A percentile compares a stretch with the other conserved stretches of the same genome.
phyloP scores from a whole-genome alignment of 2,329 filamentous ascomycete genomes.

The Colletotrichum zoysiae region DNA sequence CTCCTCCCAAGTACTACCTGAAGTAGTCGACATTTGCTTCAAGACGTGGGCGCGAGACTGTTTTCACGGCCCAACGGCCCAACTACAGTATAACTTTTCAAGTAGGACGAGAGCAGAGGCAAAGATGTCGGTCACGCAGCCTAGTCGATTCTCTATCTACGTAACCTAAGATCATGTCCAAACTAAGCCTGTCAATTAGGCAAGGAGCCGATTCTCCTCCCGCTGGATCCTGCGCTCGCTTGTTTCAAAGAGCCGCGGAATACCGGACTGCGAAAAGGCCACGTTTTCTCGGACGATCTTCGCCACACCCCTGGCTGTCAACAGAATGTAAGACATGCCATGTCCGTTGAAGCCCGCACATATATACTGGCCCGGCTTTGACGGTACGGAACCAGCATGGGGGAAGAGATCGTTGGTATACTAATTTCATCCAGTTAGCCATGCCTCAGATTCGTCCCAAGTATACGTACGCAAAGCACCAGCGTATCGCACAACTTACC shows the following conservation, averaged over 20 bases:
- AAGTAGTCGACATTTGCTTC: not conserved
- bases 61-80: not conserved
- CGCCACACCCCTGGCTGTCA: constrained; percentile 55
- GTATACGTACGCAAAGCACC: not conserved
- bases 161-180: not conserved
- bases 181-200: not conserved
- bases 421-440: constrained; percentile 53
- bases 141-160: not conserved
- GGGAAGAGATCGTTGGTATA: constrained; percentile 35
- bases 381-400: constrained; percentile 51
- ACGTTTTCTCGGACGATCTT: constrained; percentile 52
- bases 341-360: constrained; percentile 64
- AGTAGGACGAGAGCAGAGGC: not conserved
- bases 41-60: not conserved
- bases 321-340: constrained; percentile 62
- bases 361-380: constrained; percentile 55
- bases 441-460: constrained; percentile 44
- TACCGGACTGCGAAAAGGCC: constrained; percentile 52
- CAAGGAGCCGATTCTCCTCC: constrained; percentile 20
- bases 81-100: not conserved
- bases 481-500: constrained; percentile 44
- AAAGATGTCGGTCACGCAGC: not conserved
- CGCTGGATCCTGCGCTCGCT: constrained; percentile 47
- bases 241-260: constrained; percentile 55
- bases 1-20: not conserved